Evolutionary conservation across 2,329 filamentous ascomycete species (phyloP).

Genomic region (Ophiostoma triangulosporum): DNA sequence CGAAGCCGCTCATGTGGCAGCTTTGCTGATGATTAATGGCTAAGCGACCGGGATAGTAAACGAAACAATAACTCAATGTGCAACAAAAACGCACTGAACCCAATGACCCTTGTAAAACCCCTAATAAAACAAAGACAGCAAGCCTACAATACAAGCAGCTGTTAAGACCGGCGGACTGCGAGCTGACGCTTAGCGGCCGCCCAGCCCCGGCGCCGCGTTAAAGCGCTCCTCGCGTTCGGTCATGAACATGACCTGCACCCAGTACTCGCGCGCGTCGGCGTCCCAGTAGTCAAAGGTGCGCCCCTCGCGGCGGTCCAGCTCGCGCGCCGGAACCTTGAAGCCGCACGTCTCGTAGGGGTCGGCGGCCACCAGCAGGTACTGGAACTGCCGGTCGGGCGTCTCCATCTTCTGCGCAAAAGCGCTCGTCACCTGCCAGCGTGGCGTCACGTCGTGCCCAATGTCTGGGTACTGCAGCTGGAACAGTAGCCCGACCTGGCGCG

Average conservation of each 20-base stretch:
- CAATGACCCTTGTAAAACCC: too few relatives aligned
- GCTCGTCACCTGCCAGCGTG: slow-evolving; percentile 92
- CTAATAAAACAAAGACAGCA: neutral
- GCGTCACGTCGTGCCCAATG: slow-evolving; percentile 59
- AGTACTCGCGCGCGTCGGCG: slow-evolving; percentile 90
- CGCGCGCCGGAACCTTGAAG: slow-evolving; percentile 88
- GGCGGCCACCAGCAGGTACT: slow-evolving; percentile 88
- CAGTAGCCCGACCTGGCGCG: slow-evolving; percentile 23
- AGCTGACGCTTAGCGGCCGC: neutral
- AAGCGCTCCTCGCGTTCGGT: slow-evolving; percentile 78
- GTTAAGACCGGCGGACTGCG: too few relatives aligned
- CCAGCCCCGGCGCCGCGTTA: neutral
- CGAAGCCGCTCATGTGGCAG: too few relatives aligned
- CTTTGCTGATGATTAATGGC: too few relatives aligned
- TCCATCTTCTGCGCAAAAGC: slow-evolving; percentile 93
- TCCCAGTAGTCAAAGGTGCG: slow-evolving; percentile 93
- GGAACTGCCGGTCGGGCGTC: slow-evolving; percentile 84
- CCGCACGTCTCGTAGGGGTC: slow-evolving; percentile 97
- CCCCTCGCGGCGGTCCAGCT: slow-evolving; percentile 80
- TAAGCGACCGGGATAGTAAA: too few relatives aligned
- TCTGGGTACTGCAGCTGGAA: slow-evolving; percentile 58
- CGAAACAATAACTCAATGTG: too few relatives aligned
- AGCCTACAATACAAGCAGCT: too few relatives aligned
- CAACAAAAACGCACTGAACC: too few relatives aligned
- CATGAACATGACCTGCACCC: slow-evolving; percentile 96